Percentiles rank a stretch among this genome's conserved stretches.
Evolutionary conservation across 768 basidiomycete genomes (phyloP).

Genomic region (Porphyrellus cyaneotinctus): DNA sequence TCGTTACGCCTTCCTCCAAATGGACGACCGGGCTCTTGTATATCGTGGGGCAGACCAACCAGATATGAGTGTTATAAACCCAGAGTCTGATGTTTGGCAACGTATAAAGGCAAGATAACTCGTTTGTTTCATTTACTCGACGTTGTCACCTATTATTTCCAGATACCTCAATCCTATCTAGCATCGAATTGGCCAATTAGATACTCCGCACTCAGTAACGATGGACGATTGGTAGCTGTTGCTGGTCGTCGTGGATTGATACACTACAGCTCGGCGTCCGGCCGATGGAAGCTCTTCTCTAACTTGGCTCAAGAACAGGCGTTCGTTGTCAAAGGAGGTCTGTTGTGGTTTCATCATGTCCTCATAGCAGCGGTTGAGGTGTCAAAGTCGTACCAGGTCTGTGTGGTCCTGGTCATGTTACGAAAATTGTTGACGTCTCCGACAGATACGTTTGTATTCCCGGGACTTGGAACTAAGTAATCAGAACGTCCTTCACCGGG

Average conservation of each 20-base stretch:
- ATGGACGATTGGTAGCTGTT: slow-evolving; percentile 88
- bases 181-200: slow-evolving; percentile 91
- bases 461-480: slow-evolving; percentile 84
- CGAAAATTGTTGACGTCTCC: not conserved
- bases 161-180: slow-evolving; percentile 90
- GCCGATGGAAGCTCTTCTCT: slow-evolving; percentile 90
- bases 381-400: slow-evolving; percentile 71
- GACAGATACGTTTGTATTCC: slow-evolving; percentile 88
- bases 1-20: slow-evolving; percentile 89
- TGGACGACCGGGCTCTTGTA: slow-evolving; percentile 90
- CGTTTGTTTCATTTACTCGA: not conserved
- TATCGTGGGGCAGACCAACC: slow-evolving; percentile 97
- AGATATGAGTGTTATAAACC: slow-evolving; percentile 97
- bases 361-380: slow-evolving; percentile 87
- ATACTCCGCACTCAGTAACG: slow-evolving; percentile 85
- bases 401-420: slow-evolving; percentile 12
- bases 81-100: slow-evolving; percentile 97
- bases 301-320: slow-evolving; percentile 80
- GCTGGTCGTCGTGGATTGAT: slow-evolving; percentile 88
- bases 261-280: slow-evolving; percentile 92
- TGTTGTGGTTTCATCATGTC: slow-evolving; percentile 96
- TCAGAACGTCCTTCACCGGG: slow-evolving; percentile 78
- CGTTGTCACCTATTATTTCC: not conserved
- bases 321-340: slow-evolving; percentile 83
- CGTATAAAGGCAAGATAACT: slow-evolving; percentile 69